These are phyloP conservation scores for Phaeosphaeriaceae sp. DNA, from an alignment of 2,329 filamentous ascomycete species.

Conservation along the genomic window DNA sequence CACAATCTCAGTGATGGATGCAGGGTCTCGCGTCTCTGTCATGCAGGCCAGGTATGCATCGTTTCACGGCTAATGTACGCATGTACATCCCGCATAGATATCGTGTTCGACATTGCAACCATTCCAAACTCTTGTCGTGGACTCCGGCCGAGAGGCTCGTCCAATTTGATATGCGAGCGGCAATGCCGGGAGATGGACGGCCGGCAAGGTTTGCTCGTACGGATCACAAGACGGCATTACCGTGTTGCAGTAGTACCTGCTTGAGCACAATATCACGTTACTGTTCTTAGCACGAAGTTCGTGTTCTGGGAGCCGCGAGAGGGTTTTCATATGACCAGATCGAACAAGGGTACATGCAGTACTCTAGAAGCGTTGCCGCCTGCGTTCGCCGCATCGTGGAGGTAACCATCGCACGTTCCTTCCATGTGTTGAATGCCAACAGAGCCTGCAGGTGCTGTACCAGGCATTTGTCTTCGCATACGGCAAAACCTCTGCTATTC, in stretches of 20 bases:
- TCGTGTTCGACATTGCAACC: conserved; percentile 2
- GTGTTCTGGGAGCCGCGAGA: conserved; percentile 13
- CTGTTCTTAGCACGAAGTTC: conserved; percentile 9
- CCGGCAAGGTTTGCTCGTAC: background rate
- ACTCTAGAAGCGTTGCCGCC: conserved; percentile 17
- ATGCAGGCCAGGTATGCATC: conserved; percentile 1
- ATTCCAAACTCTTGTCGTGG: background rate
- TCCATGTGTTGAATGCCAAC: conserved; percentile 2
- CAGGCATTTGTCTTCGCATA: background rate
- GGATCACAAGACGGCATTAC: conserved; percentile 2
- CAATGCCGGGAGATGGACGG: conserved; percentile 4
- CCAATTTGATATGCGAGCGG: conserved; percentile 1
- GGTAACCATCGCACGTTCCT: conserved; percentile 20
- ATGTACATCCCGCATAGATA: background rate
- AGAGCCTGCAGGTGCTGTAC: background rate
- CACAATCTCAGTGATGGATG: conserved; percentile 5
- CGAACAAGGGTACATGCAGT: conserved; percentile 15
- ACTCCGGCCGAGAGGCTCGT: conserved; percentile 1
- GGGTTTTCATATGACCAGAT: conserved; percentile 14
- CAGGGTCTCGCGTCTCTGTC: conserved; percentile 8
- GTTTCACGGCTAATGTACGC: conserved; percentile 4
- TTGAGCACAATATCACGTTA: conserved; percentile 6
- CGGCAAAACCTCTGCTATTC: background rate
- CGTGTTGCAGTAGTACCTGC: conserved; percentile 10
- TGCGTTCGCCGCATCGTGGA: conserved; percentile 10